Percentiles rank a stretch among this genome's conserved stretches.
These are phyloP conservation scores for Suillus alpinus DNA, from an alignment of 768 basidiomycete genomes.

Conservation along the genomic window DNA sequence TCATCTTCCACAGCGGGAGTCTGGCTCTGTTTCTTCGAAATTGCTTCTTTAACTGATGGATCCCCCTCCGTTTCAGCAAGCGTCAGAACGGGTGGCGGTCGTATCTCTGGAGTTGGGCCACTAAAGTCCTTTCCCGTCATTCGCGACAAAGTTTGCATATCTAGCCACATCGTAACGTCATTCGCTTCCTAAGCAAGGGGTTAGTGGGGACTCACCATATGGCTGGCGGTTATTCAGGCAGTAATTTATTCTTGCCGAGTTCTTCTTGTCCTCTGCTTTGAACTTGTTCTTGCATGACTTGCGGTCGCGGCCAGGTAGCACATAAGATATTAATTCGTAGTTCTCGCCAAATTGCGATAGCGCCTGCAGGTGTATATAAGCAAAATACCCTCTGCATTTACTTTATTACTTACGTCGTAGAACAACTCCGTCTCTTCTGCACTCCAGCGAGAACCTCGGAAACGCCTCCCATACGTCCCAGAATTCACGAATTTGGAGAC, in stretches of 20 bases:
- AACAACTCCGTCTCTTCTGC: conserved; percentile 88
- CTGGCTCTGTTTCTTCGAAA: not conserved
- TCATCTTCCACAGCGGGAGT: conserved; percentile 32
- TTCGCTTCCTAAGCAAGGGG: not conserved
- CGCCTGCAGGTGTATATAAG: conserved; percentile 50
- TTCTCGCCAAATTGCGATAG: conserved; percentile 88
- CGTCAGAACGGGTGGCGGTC: conserved; percentile 35
- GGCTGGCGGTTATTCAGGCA: conserved; percentile 75
- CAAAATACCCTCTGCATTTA: not conserved
- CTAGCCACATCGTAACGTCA: conserved; percentile 32
- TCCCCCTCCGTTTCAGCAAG: conserved; percentile 25
- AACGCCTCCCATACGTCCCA: conserved; percentile 75
- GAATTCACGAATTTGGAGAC: conserved; percentile 85
- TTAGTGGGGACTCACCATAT: conserved; percentile 52
- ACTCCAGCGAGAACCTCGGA: conserved; percentile 83
- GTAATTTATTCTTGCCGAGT: conserved; percentile 70
- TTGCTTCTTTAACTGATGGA: not conserved
- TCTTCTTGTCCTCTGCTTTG: conserved; percentile 83
- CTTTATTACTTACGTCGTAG: conserved; percentile 59
- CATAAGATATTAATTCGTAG: conserved; percentile 86
- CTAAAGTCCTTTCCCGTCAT: conserved; percentile 88
- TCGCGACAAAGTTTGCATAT: conserved; percentile 68
- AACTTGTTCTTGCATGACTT: conserved; percentile 93
- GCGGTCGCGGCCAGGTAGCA: conserved; percentile 81
- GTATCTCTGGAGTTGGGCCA: conserved; percentile 73